Base-by-base conservation (phyloP, 2,329 filamentous ascomycete species). In the Alternaria sp. region DNA sequence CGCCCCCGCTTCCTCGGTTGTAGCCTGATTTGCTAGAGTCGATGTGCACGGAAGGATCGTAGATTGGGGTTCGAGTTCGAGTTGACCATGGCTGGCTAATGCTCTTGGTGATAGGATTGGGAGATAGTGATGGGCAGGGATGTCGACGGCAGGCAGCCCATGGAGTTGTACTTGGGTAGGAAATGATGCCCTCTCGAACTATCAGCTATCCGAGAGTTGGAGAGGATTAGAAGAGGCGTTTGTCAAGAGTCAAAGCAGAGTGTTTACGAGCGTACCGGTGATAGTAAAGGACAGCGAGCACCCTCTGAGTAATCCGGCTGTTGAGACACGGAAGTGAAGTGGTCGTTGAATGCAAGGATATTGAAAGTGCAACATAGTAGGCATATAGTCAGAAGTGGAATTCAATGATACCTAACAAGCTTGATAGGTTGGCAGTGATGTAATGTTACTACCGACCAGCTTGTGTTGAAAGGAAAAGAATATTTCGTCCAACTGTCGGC, bases 311-410 rank as follows among this genome's bases (percentile, higher is more conserved):
- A 6, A 41, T 41, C 7, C 28, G 24, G 4, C 14, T 2, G 11
- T 23, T 23, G 17, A 7, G 2, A 36, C 33, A 17, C 2, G 9
- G 17, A 39, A 5, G n/a, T 39, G 36, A 23, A 23, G 8, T n/a
- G 17, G 9, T 39, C 21, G 7, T 44, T 29, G 2, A 2, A 28
- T 17, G n/a, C 3, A n/a, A 4, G 6, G 14, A n/a, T 4, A 5
- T 29, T 8, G 0, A 0, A 4, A 23, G 21, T 4, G 14, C 40
- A 9, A 0, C 11, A 3, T 2, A 14, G 2, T 34, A 14, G 33
- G 11, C 14, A 34, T 34, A 13, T 14, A 3, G 33, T 34, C 4
- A 9, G 13, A 11, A 14, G 14, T 6, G 17, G n/a, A 9, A 21
- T 21, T 11, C 17, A 21, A 21, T n/a, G 14, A n/a, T 7, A 17